These are phyloP conservation scores for Hanseniaspora vineae DNA, from an alignment of 805 yeast genomes.

Conservation along the genomic window DNA sequence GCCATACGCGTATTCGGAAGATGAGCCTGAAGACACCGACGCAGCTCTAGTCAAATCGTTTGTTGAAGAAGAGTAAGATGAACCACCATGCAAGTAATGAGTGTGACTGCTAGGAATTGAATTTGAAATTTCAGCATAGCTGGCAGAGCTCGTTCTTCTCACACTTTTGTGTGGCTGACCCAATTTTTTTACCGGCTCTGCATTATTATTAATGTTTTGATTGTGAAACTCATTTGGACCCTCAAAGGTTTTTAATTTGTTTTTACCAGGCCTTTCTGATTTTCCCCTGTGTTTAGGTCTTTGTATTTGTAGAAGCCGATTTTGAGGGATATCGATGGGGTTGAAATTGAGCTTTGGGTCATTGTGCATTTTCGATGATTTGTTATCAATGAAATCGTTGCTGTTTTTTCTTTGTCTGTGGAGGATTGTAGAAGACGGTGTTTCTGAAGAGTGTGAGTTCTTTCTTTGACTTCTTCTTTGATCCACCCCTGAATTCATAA, in stretches of 20 bases:
- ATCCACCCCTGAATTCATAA: not conserved
- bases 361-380: not conserved
- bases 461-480: not conserved
- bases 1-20: not conserved
- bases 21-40: not conserved
- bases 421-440: not conserved
- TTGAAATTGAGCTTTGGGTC: not conserved
- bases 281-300: not conserved
- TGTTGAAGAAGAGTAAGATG: not conserved
- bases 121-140: not conserved
- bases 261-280: not conserved
- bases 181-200: not conserved
- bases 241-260: not conserved
- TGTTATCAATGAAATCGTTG: not conserved
- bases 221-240: not conserved
- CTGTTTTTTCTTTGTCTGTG: constrained; percentile 2
- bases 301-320: not conserved
- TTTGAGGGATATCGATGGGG: not conserved
- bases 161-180: not conserved
- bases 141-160: no score
- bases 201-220: no score
- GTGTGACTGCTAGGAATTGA: not conserved
- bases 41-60: not conserved
- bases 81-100: not conserved
- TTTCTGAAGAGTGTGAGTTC: not conserved